Evolutionary conservation across 306 rosid genomes (phyloP).

Genomic region (Rubus idaeus): DNA sequence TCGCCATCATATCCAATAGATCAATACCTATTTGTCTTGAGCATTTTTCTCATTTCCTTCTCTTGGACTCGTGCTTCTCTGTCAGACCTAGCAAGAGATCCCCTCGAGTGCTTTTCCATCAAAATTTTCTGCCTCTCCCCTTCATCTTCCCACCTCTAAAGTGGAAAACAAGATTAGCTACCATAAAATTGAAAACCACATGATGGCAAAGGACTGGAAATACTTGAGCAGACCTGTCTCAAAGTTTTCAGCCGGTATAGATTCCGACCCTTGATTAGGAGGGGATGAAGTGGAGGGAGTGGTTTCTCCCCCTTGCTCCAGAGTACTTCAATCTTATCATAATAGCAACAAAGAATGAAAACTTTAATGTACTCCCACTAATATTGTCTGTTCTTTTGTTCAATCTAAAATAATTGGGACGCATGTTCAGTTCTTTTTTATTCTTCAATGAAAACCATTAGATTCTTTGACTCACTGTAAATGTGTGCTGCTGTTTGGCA

Average conservation of each 20-base stretch:
- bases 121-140: slow-evolving; percentile 58
- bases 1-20: slow-evolving; percentile 1
- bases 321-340: slow-evolving; percentile 76
- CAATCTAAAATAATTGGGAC: neutral
- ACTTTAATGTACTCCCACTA: neutral
- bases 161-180: slow-evolving; percentile 17
- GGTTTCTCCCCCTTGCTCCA: slow-evolving; percentile 96
- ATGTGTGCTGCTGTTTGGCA: slow-evolving; percentile 89
- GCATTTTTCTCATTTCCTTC: slow-evolving; percentile 51
- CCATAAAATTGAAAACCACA: slow-evolving; percentile 4
- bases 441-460: neutral
- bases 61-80: slow-evolving; percentile 63
- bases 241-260: slow-evolving; percentile 78
- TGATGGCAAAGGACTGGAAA: slow-evolving; percentile 19
- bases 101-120: slow-evolving; percentile 80
- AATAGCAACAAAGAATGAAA: slow-evolving; percentile 8
- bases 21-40: slow-evolving; percentile 46
- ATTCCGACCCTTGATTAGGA: slow-evolving; percentile 85
- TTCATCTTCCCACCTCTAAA: slow-evolving; percentile 79
- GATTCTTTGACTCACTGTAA: slow-evolving; percentile 60
- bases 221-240: slow-evolving; percentile 66
- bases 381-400: neutral
- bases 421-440: neutral
- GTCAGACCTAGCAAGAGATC: slow-evolving; percentile 64
- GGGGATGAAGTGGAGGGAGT: slow-evolving; percentile 78